phyloP scores from a whole-genome alignment of 345 rosid species.

The Murraya koenigii region DNA sequence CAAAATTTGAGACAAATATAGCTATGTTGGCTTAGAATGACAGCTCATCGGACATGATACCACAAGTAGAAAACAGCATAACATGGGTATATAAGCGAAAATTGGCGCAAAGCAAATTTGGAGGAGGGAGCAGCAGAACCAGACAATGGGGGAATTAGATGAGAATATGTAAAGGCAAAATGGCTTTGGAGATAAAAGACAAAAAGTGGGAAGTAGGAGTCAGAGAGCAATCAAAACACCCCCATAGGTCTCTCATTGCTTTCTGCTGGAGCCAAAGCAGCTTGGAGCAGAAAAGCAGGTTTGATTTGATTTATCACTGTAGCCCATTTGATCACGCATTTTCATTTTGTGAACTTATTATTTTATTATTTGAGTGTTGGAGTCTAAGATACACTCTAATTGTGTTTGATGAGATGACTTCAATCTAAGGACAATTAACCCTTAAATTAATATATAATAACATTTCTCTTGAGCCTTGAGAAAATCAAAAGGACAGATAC shows the following conservation, averaged over 20 bases:
- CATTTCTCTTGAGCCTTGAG: background rate
- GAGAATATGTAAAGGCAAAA: constrained; percentile 27
- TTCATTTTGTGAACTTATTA: background rate
- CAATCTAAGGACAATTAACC: background rate
- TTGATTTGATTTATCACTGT: constrained; percentile 35
- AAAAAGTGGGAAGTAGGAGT: constrained; percentile 1
- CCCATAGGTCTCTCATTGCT: constrained; percentile 12
- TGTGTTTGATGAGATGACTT: background rate
- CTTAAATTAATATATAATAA: background rate
- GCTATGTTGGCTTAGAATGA: constrained; percentile 18
- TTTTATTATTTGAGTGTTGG: background rate
- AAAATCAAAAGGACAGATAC: background rate
- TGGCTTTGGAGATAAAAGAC: constrained; percentile 29
- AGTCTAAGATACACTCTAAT: background rate
- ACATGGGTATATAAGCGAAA: background rate
- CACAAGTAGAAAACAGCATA: background rate
- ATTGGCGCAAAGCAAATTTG: background rate
- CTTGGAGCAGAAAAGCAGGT: background rate
- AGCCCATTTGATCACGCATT: background rate
- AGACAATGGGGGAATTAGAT: constrained; percentile 27
- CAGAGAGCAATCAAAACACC: background rate
- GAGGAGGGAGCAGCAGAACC: background rate
- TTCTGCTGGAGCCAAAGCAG: constrained; percentile 16
- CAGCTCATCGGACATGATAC: constrained; percentile 14
- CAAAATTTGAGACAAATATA: constrained; percentile 18